These are phyloP conservation scores for Astragalus membranaceus DNA, from an alignment of 306 rosid genomes.

Conservation along the genomic window DNA sequence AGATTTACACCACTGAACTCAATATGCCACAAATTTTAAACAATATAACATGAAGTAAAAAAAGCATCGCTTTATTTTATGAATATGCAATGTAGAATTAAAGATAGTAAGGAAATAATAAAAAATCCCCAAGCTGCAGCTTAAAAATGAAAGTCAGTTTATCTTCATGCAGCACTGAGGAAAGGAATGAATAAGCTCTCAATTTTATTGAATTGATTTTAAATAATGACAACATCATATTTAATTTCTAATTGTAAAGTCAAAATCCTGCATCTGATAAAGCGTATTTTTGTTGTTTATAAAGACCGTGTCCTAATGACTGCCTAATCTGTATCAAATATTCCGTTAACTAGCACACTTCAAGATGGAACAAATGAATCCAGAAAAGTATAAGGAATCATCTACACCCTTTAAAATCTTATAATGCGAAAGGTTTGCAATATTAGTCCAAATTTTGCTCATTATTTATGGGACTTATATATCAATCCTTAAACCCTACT, in stretches of 20 bases:
- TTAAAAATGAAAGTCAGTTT: neutral
- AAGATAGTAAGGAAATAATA: neutral
- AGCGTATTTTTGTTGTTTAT: neutral
- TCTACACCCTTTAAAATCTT: neutral
- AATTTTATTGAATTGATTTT: neutral
- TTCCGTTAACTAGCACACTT: constrained; percentile 1
- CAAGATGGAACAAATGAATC: neutral
- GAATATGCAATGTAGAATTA: neutral
- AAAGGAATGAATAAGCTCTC: neutral
- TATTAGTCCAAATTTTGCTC: neutral
- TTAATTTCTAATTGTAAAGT: neutral
- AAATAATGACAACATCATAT: neutral
- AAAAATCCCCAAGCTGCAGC: neutral
- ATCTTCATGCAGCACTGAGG: neutral
- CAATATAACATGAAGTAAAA: neutral
- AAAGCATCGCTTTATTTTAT: neutral
- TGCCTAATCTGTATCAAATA: neutral
- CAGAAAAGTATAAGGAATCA: neutral
- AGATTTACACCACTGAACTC: neutral
- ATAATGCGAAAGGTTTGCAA: neutral
- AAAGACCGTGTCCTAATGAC: neutral
- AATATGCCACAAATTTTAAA: neutral
- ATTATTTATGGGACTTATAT: neutral
- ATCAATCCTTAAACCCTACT: neutral
- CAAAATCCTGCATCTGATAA: neutral